These are phyloP conservation scores for Zygoascus flipseniorum DNA, from an alignment of 805 yeast species.

Conservation along the genomic window DNA sequence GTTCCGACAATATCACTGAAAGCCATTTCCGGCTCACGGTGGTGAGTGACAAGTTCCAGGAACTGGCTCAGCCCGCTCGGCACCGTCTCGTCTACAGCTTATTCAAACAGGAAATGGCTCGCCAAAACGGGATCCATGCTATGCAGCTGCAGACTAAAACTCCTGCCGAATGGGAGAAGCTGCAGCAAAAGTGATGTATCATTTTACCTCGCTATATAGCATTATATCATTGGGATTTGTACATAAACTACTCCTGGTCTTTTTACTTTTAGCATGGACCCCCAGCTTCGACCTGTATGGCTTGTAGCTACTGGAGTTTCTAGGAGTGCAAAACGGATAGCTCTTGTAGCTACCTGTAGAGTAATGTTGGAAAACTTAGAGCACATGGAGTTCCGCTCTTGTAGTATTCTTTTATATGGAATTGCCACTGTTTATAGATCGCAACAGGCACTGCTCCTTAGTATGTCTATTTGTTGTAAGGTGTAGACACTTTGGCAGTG, in stretches of 20 bases:
- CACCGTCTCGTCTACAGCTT: constrained; percentile 68
- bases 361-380: not conserved
- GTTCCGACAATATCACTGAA: constrained; percentile 62
- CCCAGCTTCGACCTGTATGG: not conserved
- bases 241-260: too few relatives aligned
- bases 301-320: not conserved
- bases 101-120: constrained; percentile 61
- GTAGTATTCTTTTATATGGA: constrained; percentile 42
- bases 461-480: not conserved
- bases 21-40: constrained; percentile 74
- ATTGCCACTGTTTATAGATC: constrained; percentile 34
- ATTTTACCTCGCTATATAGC: too few relatives aligned
- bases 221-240: too few relatives aligned
- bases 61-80: constrained; percentile 59
- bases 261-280: not conserved
- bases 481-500: not conserved
- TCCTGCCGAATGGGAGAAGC: constrained; percentile 36
- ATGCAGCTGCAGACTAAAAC: constrained; percentile 80
- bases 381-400: constrained; percentile 27
- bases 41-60: constrained; percentile 60
- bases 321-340: not conserved
- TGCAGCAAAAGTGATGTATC: not conserved
- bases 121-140: constrained; percentile 71
- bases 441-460: not conserved
- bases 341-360: not conserved